Percentiles rank a stretch among this genome's conserved stretches.
phyloP scores from a whole-genome alignment of 2,329 filamentous ascomycete genomes.

The Trichoderma oligosporum region DNA sequence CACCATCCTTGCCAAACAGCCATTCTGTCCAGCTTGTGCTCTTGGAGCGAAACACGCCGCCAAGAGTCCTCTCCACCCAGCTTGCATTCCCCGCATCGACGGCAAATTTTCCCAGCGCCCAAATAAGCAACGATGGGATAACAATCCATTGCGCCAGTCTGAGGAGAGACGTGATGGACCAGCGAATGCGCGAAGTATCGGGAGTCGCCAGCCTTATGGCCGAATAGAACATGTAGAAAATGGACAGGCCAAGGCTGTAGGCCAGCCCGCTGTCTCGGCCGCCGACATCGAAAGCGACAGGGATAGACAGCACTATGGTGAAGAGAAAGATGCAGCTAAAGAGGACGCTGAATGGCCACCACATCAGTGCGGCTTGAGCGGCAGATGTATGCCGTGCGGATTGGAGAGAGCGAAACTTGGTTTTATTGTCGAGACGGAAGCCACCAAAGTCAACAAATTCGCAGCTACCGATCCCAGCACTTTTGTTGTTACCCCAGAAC shows the following conservation, averaged over 20 bases:
- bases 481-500: neutral
- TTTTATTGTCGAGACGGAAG: neutral
- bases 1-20: conserved; percentile 80
- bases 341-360: conserved; percentile 72
- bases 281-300: conserved; percentile 95
- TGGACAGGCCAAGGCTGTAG: conserved; percentile 83
- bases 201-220: conserved; percentile 75
- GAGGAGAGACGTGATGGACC: conserved; percentile 64
- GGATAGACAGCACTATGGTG: conserved; percentile 91
- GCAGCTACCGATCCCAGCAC: neutral
- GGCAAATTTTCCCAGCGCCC: conserved; percentile 92
- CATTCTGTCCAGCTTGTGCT: conserved; percentile 72
- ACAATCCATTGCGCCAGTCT: conserved; percentile 80
- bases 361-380: conserved; percentile 57
- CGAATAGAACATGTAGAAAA: conserved; percentile 89
- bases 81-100: conserved; percentile 74
- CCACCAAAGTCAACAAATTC: neutral
- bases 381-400: conserved; percentile 30
- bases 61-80: conserved; percentile 80
- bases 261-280: conserved; percentile 90
- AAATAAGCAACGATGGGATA: conserved; percentile 83
- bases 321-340: conserved; percentile 83
- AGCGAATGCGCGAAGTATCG: conserved; percentile 70
- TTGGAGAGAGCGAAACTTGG: neutral
- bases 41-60: conserved; percentile 58